phyloP scores from a whole-genome alignment of 2,329 filamentous ascomycete genomes.

The Lasiodiplodia theobromae region DNA sequence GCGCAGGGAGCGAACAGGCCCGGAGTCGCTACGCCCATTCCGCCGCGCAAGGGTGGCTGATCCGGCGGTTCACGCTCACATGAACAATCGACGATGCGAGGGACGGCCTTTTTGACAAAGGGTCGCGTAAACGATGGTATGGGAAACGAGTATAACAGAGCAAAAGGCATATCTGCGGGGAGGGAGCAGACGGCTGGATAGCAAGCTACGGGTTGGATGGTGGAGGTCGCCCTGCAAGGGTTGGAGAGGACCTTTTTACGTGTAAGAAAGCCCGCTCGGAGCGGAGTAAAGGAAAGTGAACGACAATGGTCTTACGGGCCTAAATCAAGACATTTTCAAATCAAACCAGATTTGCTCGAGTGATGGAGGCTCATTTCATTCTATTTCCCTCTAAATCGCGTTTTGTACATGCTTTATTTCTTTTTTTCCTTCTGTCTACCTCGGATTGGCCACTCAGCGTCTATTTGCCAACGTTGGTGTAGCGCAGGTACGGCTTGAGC shows the following conservation, averaged over 20 bases:
- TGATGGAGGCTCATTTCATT: neutral
- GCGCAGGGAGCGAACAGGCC: slow-evolving; percentile 27
- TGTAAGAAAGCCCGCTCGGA: slow-evolving; percentile 16
- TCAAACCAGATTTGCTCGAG: neutral
- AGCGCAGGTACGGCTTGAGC: slow-evolving; percentile 68
- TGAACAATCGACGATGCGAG: neutral
- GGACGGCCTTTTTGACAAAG: neutral
- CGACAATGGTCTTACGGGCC: slow-evolving; percentile 9
- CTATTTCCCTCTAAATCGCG: neutral
- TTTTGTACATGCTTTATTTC: neutral
- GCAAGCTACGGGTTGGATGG: slow-evolving; percentile 13
- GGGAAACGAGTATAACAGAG: neutral
- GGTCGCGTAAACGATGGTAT: neutral
- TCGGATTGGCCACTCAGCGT: neutral
- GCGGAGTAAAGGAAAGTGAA: slow-evolving; percentile 11
- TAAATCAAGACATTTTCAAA: slow-evolving; percentile 19
- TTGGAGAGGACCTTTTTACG: slow-evolving; percentile 1
- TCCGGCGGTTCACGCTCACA: neutral
- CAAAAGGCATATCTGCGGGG: neutral
- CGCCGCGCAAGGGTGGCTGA: slow-evolving; percentile 36
- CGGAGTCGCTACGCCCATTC: slow-evolving; percentile 34
- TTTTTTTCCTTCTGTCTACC: neutral
- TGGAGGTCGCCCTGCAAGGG: neutral
- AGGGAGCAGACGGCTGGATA: slow-evolving; percentile 3
- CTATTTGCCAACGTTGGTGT: slow-evolving; percentile 48